Base-by-base conservation (phyloP, 495 filamentous ascomycete species). In the Patellaria atrata region DNA sequence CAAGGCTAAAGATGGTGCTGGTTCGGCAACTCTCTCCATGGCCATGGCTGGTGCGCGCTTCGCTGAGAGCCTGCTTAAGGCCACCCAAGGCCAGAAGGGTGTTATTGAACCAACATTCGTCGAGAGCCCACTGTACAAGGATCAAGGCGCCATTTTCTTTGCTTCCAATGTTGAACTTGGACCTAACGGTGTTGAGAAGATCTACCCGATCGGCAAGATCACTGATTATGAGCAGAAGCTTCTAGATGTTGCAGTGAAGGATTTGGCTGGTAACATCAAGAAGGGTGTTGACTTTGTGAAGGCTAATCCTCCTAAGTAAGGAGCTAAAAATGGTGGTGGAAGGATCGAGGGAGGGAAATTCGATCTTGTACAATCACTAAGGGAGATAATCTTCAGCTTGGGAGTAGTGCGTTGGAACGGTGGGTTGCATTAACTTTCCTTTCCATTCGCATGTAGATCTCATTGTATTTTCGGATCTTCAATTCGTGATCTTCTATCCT, bases 21-120 rank as follows among this genome's bases (percentile, higher is more conserved):
- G 89, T 46, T 96, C 91, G 41, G 89, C 89, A 57, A 97, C 89
- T 41, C 79, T 97, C 41, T 94, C 84, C 60, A 97, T 97, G 89
- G 89, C 89, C 48, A 89, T 91, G 73, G 89, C 89, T 51, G 89
- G 89, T 70, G 85, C 85, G 45, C 82, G 89, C 55, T 92, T 97
- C 70, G 84, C 89, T 47, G 86, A 94, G 68, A 78, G 77, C 50
- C 66, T 97, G 43, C 79, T 97, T 57, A 84, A 82, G 60, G 89
- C 91, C 50, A 65, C 83, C 16, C 74, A 92, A 58, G 89, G 91
- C 43, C 72, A 92, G 71, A 92, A 87, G 75, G 82, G 83, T 53
- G 79, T 97, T 40, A 59, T 89, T 40, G 89, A 97, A 74, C 87
- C 89, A 40, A 86, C 86, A 39, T 97, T 93, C 55, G 86, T 97